phyloP scores from a whole-genome alignment of 2,329 filamentous ascomycete genomes.

The Coniochaeta hoffmannii region DNA sequence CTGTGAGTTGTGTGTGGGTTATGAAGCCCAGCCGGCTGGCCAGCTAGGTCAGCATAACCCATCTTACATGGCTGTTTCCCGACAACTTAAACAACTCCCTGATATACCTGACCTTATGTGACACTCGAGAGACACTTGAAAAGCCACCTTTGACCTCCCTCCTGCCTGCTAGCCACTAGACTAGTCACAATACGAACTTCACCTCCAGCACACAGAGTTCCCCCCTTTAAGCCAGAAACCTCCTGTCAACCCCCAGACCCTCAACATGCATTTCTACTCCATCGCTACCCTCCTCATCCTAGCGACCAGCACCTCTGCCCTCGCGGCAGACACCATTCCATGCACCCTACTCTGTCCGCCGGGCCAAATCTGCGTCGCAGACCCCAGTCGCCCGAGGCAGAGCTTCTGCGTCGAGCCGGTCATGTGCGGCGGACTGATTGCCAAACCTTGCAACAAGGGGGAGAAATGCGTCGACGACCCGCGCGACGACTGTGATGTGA shows the following conservation, averaged over 20 bases:
- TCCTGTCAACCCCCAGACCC: not conserved
- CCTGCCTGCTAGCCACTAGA: too few relatives aligned
- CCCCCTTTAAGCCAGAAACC: not conserved
- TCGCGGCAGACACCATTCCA: not conserved
- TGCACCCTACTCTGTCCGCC: not conserved
- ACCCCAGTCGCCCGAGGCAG: constrained; percentile 7
- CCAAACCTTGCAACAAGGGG: constrained; percentile 21
- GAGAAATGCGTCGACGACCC: constrained; percentile 34
- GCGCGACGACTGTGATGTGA: constrained; percentile 30
- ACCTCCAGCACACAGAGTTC: not conserved
- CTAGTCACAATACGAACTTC: not conserved
- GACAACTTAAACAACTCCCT: too few relatives aligned
- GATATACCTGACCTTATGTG: too few relatives aligned
- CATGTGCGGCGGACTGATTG: constrained; percentile 32
- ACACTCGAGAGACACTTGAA: too few relatives aligned
- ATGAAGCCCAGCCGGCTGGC: too few relatives aligned
- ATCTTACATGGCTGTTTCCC: too few relatives aligned
- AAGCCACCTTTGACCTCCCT: too few relatives aligned
- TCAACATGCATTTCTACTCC: not conserved
- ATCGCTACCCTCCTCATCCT: not conserved
- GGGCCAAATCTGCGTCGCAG: constrained; percentile 5
- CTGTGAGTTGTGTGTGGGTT: too few relatives aligned
- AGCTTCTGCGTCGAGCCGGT: constrained; percentile 13
- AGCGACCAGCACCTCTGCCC: not conserved
- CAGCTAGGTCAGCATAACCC: too few relatives aligned